phyloP scores from a whole-genome alignment of 2,329 filamentous ascomycete genomes.

The Lachnellula subtilissima region DNA sequence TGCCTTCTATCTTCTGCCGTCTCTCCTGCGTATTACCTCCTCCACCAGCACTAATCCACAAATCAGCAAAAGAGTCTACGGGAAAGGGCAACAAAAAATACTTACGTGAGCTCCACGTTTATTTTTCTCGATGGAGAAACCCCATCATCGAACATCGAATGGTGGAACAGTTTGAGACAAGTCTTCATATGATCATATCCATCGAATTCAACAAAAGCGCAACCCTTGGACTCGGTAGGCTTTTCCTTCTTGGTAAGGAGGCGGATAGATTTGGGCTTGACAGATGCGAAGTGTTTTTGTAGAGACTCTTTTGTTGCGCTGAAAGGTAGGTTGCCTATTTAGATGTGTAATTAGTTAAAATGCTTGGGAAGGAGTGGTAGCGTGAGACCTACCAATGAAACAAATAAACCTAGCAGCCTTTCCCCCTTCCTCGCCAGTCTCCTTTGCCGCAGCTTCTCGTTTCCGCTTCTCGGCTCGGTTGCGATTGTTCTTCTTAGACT shows the following conservation, averaged over 20 bases:
- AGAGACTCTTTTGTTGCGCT: conserved; percentile 68
- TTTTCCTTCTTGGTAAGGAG: conserved; percentile 64
- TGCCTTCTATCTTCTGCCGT: conserved; percentile 71
- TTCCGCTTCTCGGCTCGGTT: conserved; percentile 33
- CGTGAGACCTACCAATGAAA: conserved; percentile 60
- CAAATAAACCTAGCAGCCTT: conserved; percentile 60
- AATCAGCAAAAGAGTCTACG: background rate
- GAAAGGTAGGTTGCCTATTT: conserved; percentile 79
- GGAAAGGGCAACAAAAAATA: conserved; percentile 20
- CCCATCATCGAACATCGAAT: conserved; percentile 66
- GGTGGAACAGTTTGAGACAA: conserved; percentile 85
- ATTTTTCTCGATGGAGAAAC: conserved; percentile 62
- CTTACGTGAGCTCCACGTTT: conserved; percentile 86
- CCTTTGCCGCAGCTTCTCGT: conserved; percentile 12
- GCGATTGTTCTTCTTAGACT: conserved; percentile 35
- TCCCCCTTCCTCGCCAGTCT: conserved; percentile 15
- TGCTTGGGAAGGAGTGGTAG: conserved; percentile 19
- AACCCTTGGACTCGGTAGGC: conserved; percentile 63
- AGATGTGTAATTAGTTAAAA: conserved; percentile 32
- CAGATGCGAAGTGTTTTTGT: conserved; percentile 69
- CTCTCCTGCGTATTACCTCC: conserved; percentile 72
- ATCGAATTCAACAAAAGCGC: conserved; percentile 86
- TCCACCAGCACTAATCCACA: conserved; percentile 63
- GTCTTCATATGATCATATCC: conserved; percentile 87
- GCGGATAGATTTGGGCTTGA: conserved; percentile 66